These are phyloP conservation scores for Aspergillus sp. DNA, from an alignment of 2,329 filamentous ascomycete genomes.

Conservation along the genomic window DNA sequence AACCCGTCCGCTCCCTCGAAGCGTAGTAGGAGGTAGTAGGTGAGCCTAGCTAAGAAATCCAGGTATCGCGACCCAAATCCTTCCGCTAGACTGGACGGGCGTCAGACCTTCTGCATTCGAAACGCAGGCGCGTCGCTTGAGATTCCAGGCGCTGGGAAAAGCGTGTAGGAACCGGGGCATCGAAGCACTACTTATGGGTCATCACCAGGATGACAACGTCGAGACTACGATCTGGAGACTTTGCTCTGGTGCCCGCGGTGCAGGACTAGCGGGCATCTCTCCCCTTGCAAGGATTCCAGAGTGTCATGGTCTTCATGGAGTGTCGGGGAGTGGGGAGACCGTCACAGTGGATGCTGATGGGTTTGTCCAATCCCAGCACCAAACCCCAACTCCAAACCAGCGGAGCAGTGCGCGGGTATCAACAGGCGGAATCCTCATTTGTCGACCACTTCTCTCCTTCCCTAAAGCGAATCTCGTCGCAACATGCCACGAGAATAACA, in stretches of 20 bases:
- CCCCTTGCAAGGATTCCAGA: constrained; percentile 72
- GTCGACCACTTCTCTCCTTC: constrained; percentile 47
- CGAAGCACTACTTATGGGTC: constrained; percentile 70
- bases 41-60: not conserved
- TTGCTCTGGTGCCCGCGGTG: constrained; percentile 63
- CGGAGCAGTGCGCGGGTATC: constrained; percentile 21
- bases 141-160: constrained; percentile 70
- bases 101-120: constrained; percentile 64
- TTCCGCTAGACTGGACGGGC: constrained; percentile 54
- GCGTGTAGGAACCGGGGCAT: constrained; percentile 57
- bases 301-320: constrained; percentile 71
- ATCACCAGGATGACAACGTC: constrained; percentile 87
- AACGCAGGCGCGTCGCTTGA: constrained; percentile 68
- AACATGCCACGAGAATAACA: constrained; percentile 66
- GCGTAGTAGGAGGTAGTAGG: too few relatives aligned
- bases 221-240: constrained; percentile 86
- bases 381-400: not conserved
- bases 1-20: not conserved
- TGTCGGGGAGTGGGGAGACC: constrained; percentile 64
- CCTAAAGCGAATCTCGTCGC: constrained; percentile 65
- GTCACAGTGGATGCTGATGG: constrained; percentile 21
- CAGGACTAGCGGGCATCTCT: constrained; percentile 72
- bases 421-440: constrained; percentile 37
- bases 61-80: constrained; percentile 38
- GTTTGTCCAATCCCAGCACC: not conserved